Evolutionary conservation across 2,329 filamentous ascomycete genomes (phyloP).

Genomic region (Penicillium occitanis): DNA sequence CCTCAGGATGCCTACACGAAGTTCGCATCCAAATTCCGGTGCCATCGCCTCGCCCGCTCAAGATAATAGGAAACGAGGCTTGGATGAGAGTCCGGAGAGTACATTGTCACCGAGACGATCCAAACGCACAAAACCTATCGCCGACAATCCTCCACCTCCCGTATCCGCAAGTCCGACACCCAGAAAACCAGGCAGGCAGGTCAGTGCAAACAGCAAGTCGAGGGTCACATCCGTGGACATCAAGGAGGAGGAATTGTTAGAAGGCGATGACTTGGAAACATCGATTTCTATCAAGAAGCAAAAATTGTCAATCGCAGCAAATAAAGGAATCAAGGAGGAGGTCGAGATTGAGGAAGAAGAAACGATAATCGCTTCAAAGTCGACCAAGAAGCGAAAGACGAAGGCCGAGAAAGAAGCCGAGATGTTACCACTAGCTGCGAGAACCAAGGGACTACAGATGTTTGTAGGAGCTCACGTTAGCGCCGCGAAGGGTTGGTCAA

Average conservation of each 20-base stretch:
- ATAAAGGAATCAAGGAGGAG: constrained; percentile 23
- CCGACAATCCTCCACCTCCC: not conserved
- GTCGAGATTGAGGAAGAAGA: constrained; percentile 24
- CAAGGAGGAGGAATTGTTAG: not conserved
- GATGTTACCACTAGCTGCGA: constrained; percentile 63
- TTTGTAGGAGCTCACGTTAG: constrained; percentile 92
- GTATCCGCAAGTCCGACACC: not conserved
- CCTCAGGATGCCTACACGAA: constrained; percentile 15
- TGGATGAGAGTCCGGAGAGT: constrained; percentile 5
- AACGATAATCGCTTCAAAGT: constrained; percentile 26
- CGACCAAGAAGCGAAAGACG: constrained; percentile 50
- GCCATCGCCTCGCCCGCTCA: not conserved
- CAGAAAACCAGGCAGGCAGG: constrained; percentile 2
- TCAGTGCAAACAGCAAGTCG: constrained; percentile 9
- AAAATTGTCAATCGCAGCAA: not conserved
- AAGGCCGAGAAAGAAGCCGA: constrained; percentile 57
- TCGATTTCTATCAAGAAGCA: not conserved
- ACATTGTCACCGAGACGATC: constrained; percentile 19
- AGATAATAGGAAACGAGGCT: constrained; percentile 17
- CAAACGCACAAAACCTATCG: constrained; percentile 17
- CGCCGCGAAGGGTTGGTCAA: constrained; percentile 70
- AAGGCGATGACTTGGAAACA: not conserved
- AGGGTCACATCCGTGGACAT: constrained; percentile 4
- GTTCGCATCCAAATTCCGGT: constrained; percentile 5
- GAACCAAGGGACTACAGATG: constrained; percentile 73